A percentile compares a stretch with the other conserved stretches of the same genome.
Evolutionary conservation across 2,329 filamentous ascomycete species (phyloP).

Genomic region (Epichloe festucae): DNA sequence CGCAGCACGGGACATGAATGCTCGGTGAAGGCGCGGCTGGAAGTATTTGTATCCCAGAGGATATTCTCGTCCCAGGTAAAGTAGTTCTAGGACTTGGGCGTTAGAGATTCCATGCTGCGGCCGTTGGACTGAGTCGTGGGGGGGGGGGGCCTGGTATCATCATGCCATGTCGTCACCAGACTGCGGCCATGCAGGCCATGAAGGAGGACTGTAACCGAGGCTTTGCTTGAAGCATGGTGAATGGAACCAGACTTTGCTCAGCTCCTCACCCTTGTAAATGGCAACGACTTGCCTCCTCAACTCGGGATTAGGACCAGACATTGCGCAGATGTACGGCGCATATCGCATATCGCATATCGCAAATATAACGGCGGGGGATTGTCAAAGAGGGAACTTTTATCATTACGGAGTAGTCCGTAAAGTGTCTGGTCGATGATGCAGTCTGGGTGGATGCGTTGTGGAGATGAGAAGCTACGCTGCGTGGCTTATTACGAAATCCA

Average conservation of each 20-base stretch:
- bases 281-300: slow-evolving; percentile 68
- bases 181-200: background rate
- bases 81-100: slow-evolving; percentile 48
- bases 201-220: background rate
- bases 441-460: background rate
- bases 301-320: slow-evolving; percentile 31
- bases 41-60: slow-evolving; percentile 76
- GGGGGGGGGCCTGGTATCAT: background rate
- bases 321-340: slow-evolving; percentile 5
- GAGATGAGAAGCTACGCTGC: background rate
- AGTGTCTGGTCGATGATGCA: background rate
- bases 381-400: background rate
- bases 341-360: background rate
- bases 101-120: background rate
- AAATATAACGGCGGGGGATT: background rate
- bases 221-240: background rate
- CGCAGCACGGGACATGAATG: slow-evolving; percentile 64
- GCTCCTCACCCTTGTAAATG: slow-evolving; percentile 69
- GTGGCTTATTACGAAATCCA: background rate
- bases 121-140: background rate
- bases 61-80: slow-evolving; percentile 76
- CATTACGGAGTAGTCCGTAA: background rate
- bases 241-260: background rate
- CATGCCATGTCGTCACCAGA: background rate
- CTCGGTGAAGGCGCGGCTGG: slow-evolving; percentile 65